Evolutionary conservation across 164 flowering plant genomes (phyloP), one percentile per base, ranked within the genome.

Genomic region (Amborella trichopoda): DNA sequence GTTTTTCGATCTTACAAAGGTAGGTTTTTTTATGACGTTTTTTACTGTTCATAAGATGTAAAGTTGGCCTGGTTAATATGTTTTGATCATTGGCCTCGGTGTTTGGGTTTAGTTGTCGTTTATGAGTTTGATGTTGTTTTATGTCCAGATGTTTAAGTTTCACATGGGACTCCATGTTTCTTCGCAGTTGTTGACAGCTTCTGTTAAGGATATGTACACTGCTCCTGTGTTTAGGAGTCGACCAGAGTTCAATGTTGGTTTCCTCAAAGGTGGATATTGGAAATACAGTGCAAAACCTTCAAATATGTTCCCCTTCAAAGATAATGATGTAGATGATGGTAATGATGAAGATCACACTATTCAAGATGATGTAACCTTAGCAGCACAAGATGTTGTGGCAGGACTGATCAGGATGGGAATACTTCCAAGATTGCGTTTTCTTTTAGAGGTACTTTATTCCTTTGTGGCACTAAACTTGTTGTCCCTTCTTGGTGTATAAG

Each of bases 231-330:
- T 93, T 58, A 78, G 95, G 59, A 77, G 80, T 60, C 79, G 62
- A 68, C 86, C 91, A 27, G 81, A 73, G 49, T 57, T 93, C 53
- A 75, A 70, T 50, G 59, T 21, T 60, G 95, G 94, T 52, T 93
- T 78, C 50, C 83, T 93, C 54, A 74, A 60, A 51, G 96, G 99
- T 55, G 96, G 99, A 28, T 84, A 68, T 52, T 93, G 99, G 99
- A 93, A 93, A 62, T 88, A 88, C 68, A 88, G 55, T 66, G 66
- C 91, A 48, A 93, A 88, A 55, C 79, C 81, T 51, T 82, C 94
- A 46, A 78, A 79, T 56, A 68, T 88, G 54, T 59, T 77, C 50
- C 72, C 63, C 47, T 56, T 44, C 28, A 51, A 26, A 43, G 69
- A 76, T 18, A 74, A 60, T 42, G 40, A 37, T 27, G 9, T 32